Evolutionary conservation across 2,329 filamentous ascomycete genomes (phyloP).

Genomic region (Beauveria asiatica): DNA sequence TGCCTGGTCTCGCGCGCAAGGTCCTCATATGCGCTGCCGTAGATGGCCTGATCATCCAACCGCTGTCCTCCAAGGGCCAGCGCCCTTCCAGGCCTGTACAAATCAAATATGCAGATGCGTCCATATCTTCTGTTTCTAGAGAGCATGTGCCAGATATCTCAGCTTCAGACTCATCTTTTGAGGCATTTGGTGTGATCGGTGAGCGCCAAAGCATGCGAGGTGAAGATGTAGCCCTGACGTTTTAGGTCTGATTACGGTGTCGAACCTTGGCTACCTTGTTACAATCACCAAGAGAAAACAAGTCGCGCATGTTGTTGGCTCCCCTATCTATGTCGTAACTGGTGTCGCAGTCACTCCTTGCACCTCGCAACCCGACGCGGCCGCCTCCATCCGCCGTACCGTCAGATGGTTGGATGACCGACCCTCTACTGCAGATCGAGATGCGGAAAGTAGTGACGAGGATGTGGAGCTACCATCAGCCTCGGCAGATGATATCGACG

Average conservation of each 20-base stretch:
- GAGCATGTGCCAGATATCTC: constrained; percentile 37
- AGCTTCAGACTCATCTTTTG: constrained; percentile 42
- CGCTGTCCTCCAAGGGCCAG: constrained; percentile 53
- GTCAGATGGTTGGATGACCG: constrained; percentile 31
- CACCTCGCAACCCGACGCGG: constrained; percentile 65
- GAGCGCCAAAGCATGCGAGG: constrained; percentile 13
- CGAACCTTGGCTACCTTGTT: constrained; percentile 73
- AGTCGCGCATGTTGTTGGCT: constrained; percentile 77
- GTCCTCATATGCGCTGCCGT: constrained; percentile 70
- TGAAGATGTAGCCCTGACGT: constrained; percentile 9
- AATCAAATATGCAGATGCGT: constrained; percentile 60
- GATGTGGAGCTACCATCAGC: constrained; percentile 27
- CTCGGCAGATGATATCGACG: constrained; percentile 37
- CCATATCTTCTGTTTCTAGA: constrained; percentile 34
- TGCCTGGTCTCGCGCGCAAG: constrained; percentile 74
- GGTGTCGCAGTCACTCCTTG: constrained; percentile 88
- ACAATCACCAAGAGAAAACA: constrained; percentile 80
- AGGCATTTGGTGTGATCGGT: constrained; percentile 54
- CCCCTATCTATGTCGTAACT: constrained; percentile 76
- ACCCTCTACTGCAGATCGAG: constrained; percentile 29
- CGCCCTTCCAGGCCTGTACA: constrained; percentile 49
- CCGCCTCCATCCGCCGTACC: constrained; percentile 60
- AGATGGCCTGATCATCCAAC: constrained; percentile 76
- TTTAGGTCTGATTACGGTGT: constrained; percentile 74
- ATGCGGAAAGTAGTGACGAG: constrained; percentile 41